Evolutionary conservation across 306 rosid species (phyloP), one percentile per base, ranked within the genome.

Genomic region (Urtica urens): DNA sequence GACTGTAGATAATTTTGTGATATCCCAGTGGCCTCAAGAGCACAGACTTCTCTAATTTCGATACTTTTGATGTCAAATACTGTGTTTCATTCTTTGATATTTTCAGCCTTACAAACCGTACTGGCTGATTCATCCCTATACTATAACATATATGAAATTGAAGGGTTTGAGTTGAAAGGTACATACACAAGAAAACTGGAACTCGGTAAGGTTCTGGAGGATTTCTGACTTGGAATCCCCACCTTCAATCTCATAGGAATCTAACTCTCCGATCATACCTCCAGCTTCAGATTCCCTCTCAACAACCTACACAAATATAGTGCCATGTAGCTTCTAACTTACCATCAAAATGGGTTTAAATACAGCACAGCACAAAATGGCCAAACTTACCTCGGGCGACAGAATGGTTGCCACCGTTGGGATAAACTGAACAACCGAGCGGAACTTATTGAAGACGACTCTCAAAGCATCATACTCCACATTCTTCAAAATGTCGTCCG

Each of bases 101-200:
- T n/a, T n/a, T n/a, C n/a, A n/a, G n/a, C n/a, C n/a, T n/a, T n/a
- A n/a, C n/a, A n/a, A n/a, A n/a, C n/a, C n/a, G n/a, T n/a, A n/a
- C n/a, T n/a, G n/a, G n/a, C n/a, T n/a, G n/a, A n/a, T n/a, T n/a
- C n/a, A n/a, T n/a, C n/a, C n/a, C n/a, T n/a, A n/a, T n/a, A n/a
- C n/a, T n/a, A n/a, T n/a, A 34, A 29, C 8, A 14, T 1, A 12
- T 38, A 30, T 9, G 53, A 21, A n/a, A n/a, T n/a, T n/a, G n/a
- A n/a, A n/a, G n/a, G n/a, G n/a, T n/a, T 18, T 20, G 31, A 1
- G 33, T 35, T 8, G 21, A 27, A 27, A 23, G 17, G 26, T n/a
- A 79, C 95, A 79, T 72, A 90, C 99, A 71, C 95, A 90, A 69
- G 94, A 90, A 69, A 90, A 85, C 76, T 90, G 94, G 75, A 79